Conservation (phyloP, 1,284 basidiomycete genomes). For the Mrakiaceae sp. region DNA sequence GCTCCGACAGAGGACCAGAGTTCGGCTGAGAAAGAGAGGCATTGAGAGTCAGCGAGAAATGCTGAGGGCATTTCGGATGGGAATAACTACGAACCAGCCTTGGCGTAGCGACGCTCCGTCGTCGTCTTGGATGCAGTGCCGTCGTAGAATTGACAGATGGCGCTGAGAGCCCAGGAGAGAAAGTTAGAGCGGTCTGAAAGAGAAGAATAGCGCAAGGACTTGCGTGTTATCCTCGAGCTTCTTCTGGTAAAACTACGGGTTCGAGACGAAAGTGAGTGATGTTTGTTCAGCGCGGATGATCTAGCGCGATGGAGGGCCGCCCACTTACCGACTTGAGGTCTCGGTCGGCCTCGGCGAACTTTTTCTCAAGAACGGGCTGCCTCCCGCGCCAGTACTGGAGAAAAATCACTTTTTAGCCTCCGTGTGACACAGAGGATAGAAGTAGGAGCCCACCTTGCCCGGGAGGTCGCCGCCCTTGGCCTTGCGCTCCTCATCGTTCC, state of each 20-base stretch:
- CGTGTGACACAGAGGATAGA: too few relatives aligned
- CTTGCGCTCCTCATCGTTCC: conserved; percentile 44
- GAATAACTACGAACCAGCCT: too few relatives aligned
- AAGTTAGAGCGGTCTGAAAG: conserved; percentile 17
- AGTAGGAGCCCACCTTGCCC: conserved; percentile 17
- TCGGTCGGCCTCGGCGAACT: too few relatives aligned
- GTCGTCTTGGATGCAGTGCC: too few relatives aligned
- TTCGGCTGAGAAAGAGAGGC: conserved; percentile 15
- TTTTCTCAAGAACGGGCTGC: too few relatives aligned
- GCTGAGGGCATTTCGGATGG: too few relatives aligned
- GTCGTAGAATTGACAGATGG: conserved; percentile 22
- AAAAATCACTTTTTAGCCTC: too few relatives aligned
- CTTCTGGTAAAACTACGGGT: conserved; percentile 40
- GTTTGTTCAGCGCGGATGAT: too few relatives aligned
- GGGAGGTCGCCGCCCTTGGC: conserved; percentile 37
- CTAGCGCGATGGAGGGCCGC: too few relatives aligned
- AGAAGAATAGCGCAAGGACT: conserved; percentile 25
- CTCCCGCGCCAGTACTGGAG: conserved; percentile 33
- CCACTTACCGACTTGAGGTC: too few relatives aligned
- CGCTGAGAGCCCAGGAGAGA: conserved; percentile 19
- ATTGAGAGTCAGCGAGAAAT: conserved; percentile 18
- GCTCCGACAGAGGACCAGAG: conserved; percentile 30
- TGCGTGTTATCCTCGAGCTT: conserved; percentile 44
- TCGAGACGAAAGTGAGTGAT: too few relatives aligned
- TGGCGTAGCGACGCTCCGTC: too few relatives aligned